Evolutionary conservation across 306 rosid genomes (phyloP).

Genomic region (Oemleria cerasiformis): DNA sequence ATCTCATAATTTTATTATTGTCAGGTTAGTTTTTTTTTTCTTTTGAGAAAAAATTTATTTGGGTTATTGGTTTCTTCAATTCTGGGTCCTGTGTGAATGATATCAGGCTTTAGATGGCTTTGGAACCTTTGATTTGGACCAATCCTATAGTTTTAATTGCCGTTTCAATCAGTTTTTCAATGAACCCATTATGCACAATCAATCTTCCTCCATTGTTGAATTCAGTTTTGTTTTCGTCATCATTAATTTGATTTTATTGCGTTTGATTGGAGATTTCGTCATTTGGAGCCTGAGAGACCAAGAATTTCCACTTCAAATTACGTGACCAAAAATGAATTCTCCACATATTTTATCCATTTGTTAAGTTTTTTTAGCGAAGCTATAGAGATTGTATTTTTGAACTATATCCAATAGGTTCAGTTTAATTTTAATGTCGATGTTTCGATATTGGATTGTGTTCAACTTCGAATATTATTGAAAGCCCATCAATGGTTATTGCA

Average conservation of each 20-base stretch:
- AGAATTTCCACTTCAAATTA: background rate
- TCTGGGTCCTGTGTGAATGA: background rate
- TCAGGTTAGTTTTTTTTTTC: background rate
- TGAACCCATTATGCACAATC: conserved; percentile 9
- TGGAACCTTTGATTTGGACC: background rate
- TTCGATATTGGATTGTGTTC: background rate
- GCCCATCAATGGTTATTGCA: background rate
- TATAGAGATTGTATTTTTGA: background rate
- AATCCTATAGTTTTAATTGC: background rate
- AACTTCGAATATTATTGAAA: background rate
- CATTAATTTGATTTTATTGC: background rate
- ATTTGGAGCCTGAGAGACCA: background rate
- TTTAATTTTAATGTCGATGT: background rate
- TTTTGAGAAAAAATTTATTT: background rate
- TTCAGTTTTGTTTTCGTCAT: background rate
- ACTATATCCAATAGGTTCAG: background rate
- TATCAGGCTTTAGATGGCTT: background rate
- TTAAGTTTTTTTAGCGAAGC: background rate
- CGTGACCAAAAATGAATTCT: background rate
- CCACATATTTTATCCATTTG: background rate
- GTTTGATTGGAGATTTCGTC: background rate
- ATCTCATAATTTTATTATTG: conserved; percentile 3
- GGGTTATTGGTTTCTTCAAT: background rate
- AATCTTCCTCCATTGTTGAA: background rate
- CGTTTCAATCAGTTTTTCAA: background rate